These are phyloP conservation scores for Omphalea diandra DNA, from an alignment of 441 rosid species.

Conservation along the genomic window DNA sequence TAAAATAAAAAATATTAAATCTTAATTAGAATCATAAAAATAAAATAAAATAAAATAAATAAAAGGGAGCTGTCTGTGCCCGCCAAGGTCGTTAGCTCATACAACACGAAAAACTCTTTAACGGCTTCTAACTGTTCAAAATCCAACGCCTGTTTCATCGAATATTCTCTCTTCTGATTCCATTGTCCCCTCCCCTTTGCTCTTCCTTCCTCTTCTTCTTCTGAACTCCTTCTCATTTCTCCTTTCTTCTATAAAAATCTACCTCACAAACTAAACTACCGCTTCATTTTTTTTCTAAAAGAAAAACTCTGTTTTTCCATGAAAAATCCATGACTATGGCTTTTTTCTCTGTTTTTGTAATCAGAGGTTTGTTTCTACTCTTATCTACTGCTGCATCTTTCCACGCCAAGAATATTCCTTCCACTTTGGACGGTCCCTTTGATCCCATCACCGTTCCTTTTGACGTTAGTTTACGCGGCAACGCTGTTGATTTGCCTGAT, in stretches of 20 bases:
- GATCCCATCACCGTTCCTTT: constrained; percentile 68
- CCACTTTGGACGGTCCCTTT: constrained; percentile 79
- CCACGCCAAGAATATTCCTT: constrained; percentile 38
- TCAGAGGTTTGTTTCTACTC: neutral
- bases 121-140: neutral
- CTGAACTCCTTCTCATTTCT: neutral
- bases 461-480: constrained; percentile 58
- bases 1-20: too few relatives aligned
- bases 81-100: too few relatives aligned
- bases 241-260: neutral
- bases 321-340: neutral
- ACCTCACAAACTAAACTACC: neutral
- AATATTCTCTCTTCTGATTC: neutral
- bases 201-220: neutral
- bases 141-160: neutral
- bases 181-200: neutral
- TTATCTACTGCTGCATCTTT: neutral
- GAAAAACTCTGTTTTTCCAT: too few relatives aligned
- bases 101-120: too few relatives aligned
- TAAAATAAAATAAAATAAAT: too few relatives aligned
- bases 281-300: neutral
- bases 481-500: constrained; percentile 75
- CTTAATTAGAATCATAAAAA: too few relatives aligned
- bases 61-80: too few relatives aligned
- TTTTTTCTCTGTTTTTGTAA: neutral